Evolutionary conservation across 2,329 filamentous ascomycete genomes (phyloP).

Genomic region (Ustulina deusta): DNA sequence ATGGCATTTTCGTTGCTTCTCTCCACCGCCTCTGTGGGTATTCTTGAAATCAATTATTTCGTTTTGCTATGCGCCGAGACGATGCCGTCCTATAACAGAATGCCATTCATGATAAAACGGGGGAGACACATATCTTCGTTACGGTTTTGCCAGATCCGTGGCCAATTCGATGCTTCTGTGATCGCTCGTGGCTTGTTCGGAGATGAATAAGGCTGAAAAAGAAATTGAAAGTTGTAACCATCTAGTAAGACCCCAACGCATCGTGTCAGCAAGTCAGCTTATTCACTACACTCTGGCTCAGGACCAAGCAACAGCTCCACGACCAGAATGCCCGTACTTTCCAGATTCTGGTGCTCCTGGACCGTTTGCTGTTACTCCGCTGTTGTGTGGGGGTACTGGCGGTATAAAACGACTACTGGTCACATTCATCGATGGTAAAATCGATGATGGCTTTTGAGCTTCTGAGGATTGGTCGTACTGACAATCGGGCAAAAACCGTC

Average conservation of each 20-base stretch:
- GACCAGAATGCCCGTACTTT: background rate
- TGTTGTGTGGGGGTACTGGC: background rate
- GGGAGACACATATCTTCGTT: conserved; percentile 34
- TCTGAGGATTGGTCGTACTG: conserved; percentile 7
- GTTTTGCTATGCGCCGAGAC: conserved; percentile 32
- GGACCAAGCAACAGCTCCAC: background rate
- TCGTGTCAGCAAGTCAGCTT: conserved; percentile 30
- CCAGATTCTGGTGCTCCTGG: background rate
- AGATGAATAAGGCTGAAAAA: conserved; percentile 15
- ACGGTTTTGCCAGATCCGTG: conserved; percentile 11
- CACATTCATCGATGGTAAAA: conserved; percentile 5
- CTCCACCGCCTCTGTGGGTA: conserved; percentile 34
- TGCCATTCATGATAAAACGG: conserved; percentile 26
- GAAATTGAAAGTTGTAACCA: conserved; percentile 19
- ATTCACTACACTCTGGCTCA: conserved; percentile 9
- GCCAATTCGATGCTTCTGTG: conserved; percentile 12
- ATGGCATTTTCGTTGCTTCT: conserved; percentile 27
- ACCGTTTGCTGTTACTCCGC: background rate
- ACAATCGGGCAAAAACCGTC: background rate
- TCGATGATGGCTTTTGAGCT: background rate
- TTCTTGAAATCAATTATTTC: conserved; percentile 33
- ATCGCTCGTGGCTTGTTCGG: background rate
- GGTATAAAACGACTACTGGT: background rate
- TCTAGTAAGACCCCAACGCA: conserved; percentile 12
- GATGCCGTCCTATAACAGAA: conserved; percentile 30